These are phyloP conservation scores for Rhizoclosmatium globosum DNA, from an alignment of 192 early-diverging fungal genomes.

Conservation along the genomic window DNA sequence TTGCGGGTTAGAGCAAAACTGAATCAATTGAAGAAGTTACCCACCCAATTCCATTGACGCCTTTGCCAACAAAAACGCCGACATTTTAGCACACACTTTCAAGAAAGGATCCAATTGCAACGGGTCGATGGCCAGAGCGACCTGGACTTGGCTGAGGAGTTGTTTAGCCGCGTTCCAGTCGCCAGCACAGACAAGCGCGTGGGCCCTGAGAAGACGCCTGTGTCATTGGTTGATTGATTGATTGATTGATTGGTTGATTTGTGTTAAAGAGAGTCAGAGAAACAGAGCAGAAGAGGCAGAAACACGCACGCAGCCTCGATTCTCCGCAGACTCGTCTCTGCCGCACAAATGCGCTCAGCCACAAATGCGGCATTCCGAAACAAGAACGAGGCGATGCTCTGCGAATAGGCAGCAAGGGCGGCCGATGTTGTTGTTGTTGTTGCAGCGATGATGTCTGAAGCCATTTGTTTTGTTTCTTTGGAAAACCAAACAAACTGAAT, in stretches of 20 bases:
- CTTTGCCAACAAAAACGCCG: slow-evolving; percentile 17
- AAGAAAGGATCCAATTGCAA: slow-evolving; percentile 29
- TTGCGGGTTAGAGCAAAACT: background rate
- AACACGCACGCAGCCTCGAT: background rate
- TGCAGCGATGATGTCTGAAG: background rate
- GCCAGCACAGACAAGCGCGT: background rate
- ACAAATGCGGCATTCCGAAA: slow-evolving; percentile 52
- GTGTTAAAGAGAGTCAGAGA: background rate
- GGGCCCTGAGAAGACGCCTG: background rate
- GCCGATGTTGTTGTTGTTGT: background rate
- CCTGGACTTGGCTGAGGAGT: background rate
- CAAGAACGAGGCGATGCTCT: slow-evolving; percentile 33
- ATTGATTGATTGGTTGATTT: background rate
- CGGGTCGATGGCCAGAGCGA: background rate
- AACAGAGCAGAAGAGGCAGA: background rate
- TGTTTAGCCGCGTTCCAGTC: background rate
- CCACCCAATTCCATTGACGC: slow-evolving; percentile 1
- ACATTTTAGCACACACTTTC: slow-evolving; percentile 11
- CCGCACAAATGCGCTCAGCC: slow-evolving; percentile 42
- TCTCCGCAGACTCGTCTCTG: slow-evolving; percentile 5
- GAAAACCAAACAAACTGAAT: background rate
- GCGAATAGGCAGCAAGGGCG: slow-evolving; percentile 2
- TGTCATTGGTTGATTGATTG: background rate
- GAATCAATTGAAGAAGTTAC: background rate
- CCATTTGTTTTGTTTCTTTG: no score